Base-by-base conservation (phyloP, 2,329 filamentous ascomycete genomes). In the Fusarium subtropicale region DNA sequence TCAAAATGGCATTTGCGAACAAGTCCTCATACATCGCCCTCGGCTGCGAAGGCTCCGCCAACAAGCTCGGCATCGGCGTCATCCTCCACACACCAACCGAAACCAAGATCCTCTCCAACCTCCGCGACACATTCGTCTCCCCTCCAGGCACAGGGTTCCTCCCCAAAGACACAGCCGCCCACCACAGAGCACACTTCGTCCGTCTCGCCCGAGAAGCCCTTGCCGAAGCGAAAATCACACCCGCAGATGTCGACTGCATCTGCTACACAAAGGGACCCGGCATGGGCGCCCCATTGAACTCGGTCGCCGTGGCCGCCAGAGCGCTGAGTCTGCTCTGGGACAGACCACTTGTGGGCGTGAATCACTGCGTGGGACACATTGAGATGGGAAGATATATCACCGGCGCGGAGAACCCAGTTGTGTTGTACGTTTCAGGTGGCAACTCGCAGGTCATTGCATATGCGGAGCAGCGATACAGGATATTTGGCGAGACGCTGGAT, bases 371-470 rank as follows among this genome's bases (percentile, higher is more conserved):
- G 48, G 96, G 96, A 44, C 96, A 99, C 81, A 98, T 99, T 75
- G 96, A 99, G 83, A 99, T 99, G 96, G 96, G 96, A 33, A 88
- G 96, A 52, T 87, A 92, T 63, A 97, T 99, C 77, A 98, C 96
- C 7, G 92, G 93, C 62, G 94, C 96, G 18, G 83, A 87, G 26
- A 95, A 99, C 81, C 96, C 96, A 0, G 94, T 98, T 36, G 96
- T 99, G 48, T 85, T 99, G 39, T 99, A 99, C 80, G 96, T 98
- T 41, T 93, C 90, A 24, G 96, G 96, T 66, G 96, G 96, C 61
- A 99, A 99, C 83, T 97, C 95, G 16, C 95, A 99, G 82, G 95
- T 98, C 28, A 98, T 98, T 71, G 96, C 96, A 47, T 99, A 98
- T 82, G 94, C 93, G 36, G 92, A 95, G 69, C 92, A 94, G 78